phyloP scores from a whole-genome alignment of 306 rosid genomes.

The Sesbania bispinosa region DNA sequence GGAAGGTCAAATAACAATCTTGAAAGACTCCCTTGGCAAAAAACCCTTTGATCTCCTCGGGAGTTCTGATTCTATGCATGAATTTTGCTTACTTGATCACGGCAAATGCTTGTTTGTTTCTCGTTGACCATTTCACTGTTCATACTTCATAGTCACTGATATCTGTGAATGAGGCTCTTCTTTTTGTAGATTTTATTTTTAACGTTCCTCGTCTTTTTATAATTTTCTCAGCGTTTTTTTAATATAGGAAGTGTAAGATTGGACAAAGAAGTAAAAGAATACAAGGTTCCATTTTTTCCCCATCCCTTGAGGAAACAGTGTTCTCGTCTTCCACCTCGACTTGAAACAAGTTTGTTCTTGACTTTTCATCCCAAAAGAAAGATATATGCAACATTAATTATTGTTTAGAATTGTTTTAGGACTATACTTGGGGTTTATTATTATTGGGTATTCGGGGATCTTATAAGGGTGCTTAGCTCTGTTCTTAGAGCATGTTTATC shows the following conservation, averaged over 20 bases:
- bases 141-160: slow-evolving; percentile 55
- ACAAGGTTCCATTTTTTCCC: neutral
- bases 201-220: neutral
- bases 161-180: slow-evolving; percentile 31
- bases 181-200: neutral
- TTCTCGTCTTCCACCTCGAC: neutral
- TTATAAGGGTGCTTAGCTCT: no score
- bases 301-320: neutral
- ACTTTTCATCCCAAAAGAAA: no score
- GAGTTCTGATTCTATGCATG: slow-evolving; percentile 54
- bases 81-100: slow-evolving; percentile 45
- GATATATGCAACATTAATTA: no score
- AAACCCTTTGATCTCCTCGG: slow-evolving; percentile 65
- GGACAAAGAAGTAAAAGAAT: slow-evolving; percentile 16
- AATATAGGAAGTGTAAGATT: slow-evolving; percentile 21
- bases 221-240: neutral
- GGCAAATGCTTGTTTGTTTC: slow-evolving; percentile 16
- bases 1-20: slow-evolving; percentile 92
- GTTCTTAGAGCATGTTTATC: no score
- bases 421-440: no score
- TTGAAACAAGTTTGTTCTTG: neutral
- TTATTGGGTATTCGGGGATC: no score
- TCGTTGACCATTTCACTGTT: slow-evolving; percentile 39
- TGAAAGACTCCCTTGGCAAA: slow-evolving; percentile 66
- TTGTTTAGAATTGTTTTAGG: no score